phyloP scores from a whole-genome alignment of 2,329 filamentous ascomycete species.

The Pseudogymnoascus sp. region DNA sequence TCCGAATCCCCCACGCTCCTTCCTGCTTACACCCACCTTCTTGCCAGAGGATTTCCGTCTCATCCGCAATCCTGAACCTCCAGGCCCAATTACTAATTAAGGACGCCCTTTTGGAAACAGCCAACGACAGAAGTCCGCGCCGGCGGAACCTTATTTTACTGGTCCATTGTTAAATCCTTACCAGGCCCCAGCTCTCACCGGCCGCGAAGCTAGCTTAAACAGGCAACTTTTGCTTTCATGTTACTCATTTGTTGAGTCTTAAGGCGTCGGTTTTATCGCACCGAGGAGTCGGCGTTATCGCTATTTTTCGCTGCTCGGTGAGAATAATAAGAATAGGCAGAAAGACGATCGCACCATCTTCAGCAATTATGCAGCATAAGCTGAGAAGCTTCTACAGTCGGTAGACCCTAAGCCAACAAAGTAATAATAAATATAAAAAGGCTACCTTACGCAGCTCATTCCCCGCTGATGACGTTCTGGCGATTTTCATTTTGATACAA shows the following conservation, averaged over 20 bases:
- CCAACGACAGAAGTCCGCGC: neutral
- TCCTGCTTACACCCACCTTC: neutral
- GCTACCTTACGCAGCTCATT: neutral
- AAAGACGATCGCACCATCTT: neutral
- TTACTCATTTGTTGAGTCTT: neutral
- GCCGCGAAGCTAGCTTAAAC: neutral
- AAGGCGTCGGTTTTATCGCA: neutral
- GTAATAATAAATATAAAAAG: neutral
- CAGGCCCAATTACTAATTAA: neutral
- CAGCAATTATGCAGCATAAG: neutral
- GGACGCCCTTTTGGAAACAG: neutral
- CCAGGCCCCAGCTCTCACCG: neutral
- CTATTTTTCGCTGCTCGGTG: neutral
- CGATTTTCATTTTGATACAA: neutral
- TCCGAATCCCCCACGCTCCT: neutral
- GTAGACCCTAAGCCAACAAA: neutral
- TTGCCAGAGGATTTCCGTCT: neutral
- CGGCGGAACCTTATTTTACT: neutral
- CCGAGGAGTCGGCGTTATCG: neutral
- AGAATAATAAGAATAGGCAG: neutral
- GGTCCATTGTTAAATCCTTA: neutral
- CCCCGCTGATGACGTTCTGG: neutral
- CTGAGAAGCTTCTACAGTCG: neutral
- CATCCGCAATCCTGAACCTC: neutral
- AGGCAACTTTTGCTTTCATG: neutral